Percentiles rank a stretch among this genome's conserved stretches.
Evolutionary conservation across 352 stramenopile genomes (phyloP).

Genomic region (Phytopythium mirpurense): DNA sequence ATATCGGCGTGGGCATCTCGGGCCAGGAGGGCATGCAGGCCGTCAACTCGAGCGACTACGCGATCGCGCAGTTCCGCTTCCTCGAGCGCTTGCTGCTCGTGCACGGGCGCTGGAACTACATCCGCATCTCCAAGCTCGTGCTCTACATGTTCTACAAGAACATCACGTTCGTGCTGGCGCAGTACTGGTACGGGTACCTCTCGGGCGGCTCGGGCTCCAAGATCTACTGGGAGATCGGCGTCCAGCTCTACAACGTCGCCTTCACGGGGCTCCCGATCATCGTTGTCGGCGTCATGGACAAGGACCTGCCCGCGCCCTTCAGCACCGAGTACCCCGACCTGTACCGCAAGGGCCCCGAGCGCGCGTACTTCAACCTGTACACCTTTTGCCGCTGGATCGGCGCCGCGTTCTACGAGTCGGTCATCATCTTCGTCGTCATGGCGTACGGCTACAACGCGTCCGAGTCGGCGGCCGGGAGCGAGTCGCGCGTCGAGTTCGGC

Average conservation of each 20-base stretch:
- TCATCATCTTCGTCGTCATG: slow-evolving; percentile 82
- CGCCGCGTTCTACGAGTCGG: slow-evolving; percentile 67
- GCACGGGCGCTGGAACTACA: slow-evolving; percentile 91
- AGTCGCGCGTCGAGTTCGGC: slow-evolving; percentile 77
- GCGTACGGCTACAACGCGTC: slow-evolving; percentile 73
- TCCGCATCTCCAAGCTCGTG: slow-evolving; percentile 88
- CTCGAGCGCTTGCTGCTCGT: slow-evolving; percentile 87
- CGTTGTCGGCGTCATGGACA: slow-evolving; percentile 76
- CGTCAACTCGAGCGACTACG: slow-evolving; percentile 93
- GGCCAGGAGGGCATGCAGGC: slow-evolving; percentile 94
- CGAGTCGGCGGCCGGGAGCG: slow-evolving; percentile 40
- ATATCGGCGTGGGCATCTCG: slow-evolving; percentile 92
- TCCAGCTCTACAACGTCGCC: slow-evolving; percentile 94
- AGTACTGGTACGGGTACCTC: slow-evolving; percentile 92
- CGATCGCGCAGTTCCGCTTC: slow-evolving; percentile 92
- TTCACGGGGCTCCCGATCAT: slow-evolving; percentile 92
- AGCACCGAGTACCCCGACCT: slow-evolving; percentile 71
- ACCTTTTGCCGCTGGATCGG: slow-evolving; percentile 77
- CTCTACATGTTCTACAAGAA: slow-evolving; percentile 96
- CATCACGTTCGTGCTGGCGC: slow-evolving; percentile 84
- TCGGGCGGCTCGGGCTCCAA: slow-evolving; percentile 90
- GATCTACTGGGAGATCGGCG: slow-evolving; percentile 79
- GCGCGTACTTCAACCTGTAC: slow-evolving; percentile 75
- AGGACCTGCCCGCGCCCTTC: slow-evolving; percentile 74
- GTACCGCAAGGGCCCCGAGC: slow-evolving; percentile 63